phyloP scores from a whole-genome alignment of 129 eudicot species.

The Lactuca sativa region DNA sequence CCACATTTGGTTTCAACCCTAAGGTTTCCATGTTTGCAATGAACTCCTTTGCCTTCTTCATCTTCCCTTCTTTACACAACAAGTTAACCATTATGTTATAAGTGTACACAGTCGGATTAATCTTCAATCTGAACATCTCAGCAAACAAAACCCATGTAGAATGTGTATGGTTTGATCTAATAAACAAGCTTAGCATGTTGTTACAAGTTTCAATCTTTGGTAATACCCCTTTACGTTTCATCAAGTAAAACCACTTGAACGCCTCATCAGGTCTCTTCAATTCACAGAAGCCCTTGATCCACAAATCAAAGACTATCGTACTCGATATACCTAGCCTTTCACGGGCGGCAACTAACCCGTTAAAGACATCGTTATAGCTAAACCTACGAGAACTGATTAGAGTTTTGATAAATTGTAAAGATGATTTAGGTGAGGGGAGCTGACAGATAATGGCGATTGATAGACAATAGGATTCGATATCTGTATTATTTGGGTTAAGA shows the following conservation, averaged over 20 bases:
- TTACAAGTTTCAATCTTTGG: constrained; percentile 63
- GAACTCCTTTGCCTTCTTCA: constrained; percentile 61
- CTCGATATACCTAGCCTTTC: constrained; percentile 35
- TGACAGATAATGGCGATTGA: constrained; percentile 50
- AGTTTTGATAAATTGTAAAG: constrained; percentile 33
- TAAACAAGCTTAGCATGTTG: constrained; percentile 52
- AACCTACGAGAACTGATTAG: constrained; percentile 33
- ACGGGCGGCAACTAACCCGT: constrained; percentile 43
- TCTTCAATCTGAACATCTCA: constrained; percentile 62
- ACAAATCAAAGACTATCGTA: constrained; percentile 44
- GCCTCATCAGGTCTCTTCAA: constrained; percentile 57
- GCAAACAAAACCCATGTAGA: constrained; percentile 60
- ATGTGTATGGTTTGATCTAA: constrained; percentile 34
- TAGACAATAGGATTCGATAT: constrained; percentile 39
- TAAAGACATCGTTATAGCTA: constrained; percentile 29
- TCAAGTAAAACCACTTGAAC: constrained; percentile 44
- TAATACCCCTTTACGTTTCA: constrained; percentile 39
- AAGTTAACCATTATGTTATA: constrained; percentile 73
- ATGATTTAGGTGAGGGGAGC: constrained; percentile 35
- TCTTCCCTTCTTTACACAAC: constrained; percentile 67
- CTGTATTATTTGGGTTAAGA: constrained; percentile 30
- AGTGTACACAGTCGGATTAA: constrained; percentile 43
- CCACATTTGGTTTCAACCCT: constrained; percentile 57
- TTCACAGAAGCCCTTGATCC: constrained; percentile 52
- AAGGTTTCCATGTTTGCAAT: constrained; percentile 49